Evolutionary conservation across 352 stramenopile species (phyloP), one percentile per base, ranked within the genome.

Genomic region (Aphanomyces stellatus): DNA sequence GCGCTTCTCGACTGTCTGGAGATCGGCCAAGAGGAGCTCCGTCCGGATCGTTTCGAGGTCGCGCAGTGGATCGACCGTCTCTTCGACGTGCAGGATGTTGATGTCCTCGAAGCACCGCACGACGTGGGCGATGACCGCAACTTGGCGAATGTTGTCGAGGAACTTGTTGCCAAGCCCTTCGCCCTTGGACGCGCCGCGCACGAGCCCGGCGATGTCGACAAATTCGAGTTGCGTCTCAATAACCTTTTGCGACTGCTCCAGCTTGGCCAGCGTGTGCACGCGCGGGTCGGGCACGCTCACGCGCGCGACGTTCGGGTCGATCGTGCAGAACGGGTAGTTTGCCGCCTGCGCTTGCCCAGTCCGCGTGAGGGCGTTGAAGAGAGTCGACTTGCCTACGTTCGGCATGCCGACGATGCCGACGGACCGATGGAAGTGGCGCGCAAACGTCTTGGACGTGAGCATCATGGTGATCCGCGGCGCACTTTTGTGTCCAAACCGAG

Each of bases 11-110:
- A 93, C 85, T 4, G 79, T 88, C 66, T 93, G 79, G 62, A 93
- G 71, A 60, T 93, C 85, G 1, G 94, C 88, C 64, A 99, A 83
- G 30, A 97, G 90, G 25, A 99, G 79, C 75, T 99, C 97, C 1
- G 97, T 85, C 69, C 98, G 97, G 70, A 99, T 99, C n/a, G 98
- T 91, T 24, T 99, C 93, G 1, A 98, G 81, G 76, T 99, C 97
- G n/a, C 96, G 78, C 28, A 99, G 74, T 6, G 97, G 96, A 76
- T 99, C 90, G 13, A 99, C 90, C 2, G 72, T 89, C 37, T 95
- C 94, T 72, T 98, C 94, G 22, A 99, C 97, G 77, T 98, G 93
- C 63, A 99, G 89, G 59, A 99, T 97, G 80, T 99, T 96, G 22
- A 96, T 90, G 78, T 99, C 90, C 60, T 98, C 92, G 70, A 99